Percentiles rank a stretch among this genome's conserved stretches.
Evolutionary conservation across 2,329 filamentous ascomycete genomes (phyloP).

Genomic region (Cercospora canescens): DNA sequence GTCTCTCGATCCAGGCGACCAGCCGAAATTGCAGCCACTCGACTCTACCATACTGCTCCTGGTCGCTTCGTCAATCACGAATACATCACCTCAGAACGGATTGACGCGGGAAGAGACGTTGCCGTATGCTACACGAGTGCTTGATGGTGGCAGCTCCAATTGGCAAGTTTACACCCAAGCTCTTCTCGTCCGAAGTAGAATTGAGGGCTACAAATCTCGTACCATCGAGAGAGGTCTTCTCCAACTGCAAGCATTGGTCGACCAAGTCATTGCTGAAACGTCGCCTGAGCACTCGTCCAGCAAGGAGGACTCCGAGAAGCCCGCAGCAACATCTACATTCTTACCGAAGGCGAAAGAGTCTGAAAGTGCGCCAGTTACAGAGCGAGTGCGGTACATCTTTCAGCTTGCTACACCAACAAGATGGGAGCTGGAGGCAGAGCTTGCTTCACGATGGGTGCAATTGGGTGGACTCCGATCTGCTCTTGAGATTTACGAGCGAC

Average conservation of each 20-base stretch:
- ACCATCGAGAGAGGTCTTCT: constrained; percentile 88
- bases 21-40: constrained; percentile 77
- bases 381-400: constrained; percentile 81
- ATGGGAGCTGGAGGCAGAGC: constrained; percentile 92
- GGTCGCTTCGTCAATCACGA: constrained; percentile 82
- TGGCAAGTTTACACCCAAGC: constrained; percentile 99
- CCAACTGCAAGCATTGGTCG: constrained; percentile 91
- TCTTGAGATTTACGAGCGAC: constrained; percentile 90
- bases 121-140: constrained; percentile 84
- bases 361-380: constrained; percentile 75
- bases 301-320: constrained; percentile 30
- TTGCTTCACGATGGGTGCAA: constrained; percentile 88
- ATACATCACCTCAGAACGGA: constrained; percentile 79
- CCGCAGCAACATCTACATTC: constrained; percentile 67
- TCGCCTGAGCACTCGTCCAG: constrained; percentile 16
- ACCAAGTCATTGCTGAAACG: constrained; percentile 91
- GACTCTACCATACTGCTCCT: constrained; percentile 86
- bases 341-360: constrained; percentile 72
- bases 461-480: constrained; percentile 87
- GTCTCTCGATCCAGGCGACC: constrained; percentile 71
- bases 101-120: constrained; percentile 91
- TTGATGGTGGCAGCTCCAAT: constrained; percentile 86
- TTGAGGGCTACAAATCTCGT: constrained; percentile 82
- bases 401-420: constrained; percentile 79
- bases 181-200: constrained; percentile 81